Evolutionary conservation across 768 basidiomycete species (phyloP), one percentile per base, ranked within the genome.

Genomic region (Termitomyces sp.): DNA sequence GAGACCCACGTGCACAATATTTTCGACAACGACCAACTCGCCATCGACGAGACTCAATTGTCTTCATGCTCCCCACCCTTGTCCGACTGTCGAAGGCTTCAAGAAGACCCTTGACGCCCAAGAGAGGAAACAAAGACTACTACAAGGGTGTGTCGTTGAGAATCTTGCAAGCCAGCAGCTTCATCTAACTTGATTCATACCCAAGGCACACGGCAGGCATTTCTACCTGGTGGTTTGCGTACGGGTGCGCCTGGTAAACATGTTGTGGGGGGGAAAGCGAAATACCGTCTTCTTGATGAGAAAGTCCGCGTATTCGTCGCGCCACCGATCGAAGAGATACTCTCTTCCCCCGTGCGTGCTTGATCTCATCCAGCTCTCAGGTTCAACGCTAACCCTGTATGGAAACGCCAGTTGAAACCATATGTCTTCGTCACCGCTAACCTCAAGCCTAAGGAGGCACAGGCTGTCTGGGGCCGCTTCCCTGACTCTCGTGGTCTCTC

Each of bases 121-220:
- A 98, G 70, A 74, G 85, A 47, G 96, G 83, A 15, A 97, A 97
- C 75, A 98, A 98, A 66, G 93, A 99, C 67, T 98, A 79, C 68
- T 98, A 97, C 79, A 98, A 98, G 72, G 96, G 96, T 89, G 7
- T n/a, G 72, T 38, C 57, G 35, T 37, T 7, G 17, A n/a, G 23
- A 31, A 21, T 44, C 7, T 53, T 33, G 41, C 37, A 23, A 35
- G 46, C 46, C 37, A 31, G 15, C 14, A 48, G n/a, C 21, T 47
- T 33, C 11, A 28, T 14, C 40, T 37, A n/a, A 52, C 23, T 30
- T 10, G 21, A 42, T 48, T 23, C 50, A 23, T 50, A 55, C 11
- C 62, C 15, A 40, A 94, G 92, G 93, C 38, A 94, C 87, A 21
- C 75, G 94, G 40, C 92, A 93, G 68, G 87, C 94, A 0, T 79